Conservation (phyloP, 768 basidiomycete genomes). For the Infundibulicybe gibba region DNA sequence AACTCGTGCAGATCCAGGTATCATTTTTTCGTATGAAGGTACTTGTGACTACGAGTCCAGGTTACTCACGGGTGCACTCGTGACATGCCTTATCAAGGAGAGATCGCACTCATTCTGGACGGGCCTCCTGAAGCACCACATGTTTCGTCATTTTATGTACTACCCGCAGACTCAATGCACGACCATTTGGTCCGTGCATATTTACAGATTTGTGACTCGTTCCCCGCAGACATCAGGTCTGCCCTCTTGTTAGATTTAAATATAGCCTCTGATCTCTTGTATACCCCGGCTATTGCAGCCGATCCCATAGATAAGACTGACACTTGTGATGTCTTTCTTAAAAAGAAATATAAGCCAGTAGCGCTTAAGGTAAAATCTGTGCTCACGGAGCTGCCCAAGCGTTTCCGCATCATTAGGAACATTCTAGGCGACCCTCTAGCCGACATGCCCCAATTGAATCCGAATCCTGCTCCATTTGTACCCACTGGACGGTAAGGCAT, state of each 20-base stretch:
- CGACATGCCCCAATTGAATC: conserved; percentile 13
- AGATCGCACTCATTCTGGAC: no score
- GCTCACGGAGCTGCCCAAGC: conserved; percentile 12
- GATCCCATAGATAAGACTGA: no score
- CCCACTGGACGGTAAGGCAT: no score
- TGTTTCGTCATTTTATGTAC: no score
- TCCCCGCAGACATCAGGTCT: no score
- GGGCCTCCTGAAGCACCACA: no score
- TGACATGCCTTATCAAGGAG: conserved; percentile 8
- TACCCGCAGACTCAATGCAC: no score
- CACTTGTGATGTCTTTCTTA: conserved; percentile 1
- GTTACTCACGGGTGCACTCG: conserved; percentile 9
- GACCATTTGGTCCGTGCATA: no score
- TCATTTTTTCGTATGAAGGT: conserved; percentile 1
- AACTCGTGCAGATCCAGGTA: conserved; percentile 6
- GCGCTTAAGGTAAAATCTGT: conserved; percentile 21
- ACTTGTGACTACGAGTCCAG: conserved; percentile 7
- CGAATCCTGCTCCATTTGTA: conserved; percentile 13
- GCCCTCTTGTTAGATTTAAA: no score
- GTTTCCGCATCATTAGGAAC: conserved; percentile 19
- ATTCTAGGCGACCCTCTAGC: conserved; percentile 22
- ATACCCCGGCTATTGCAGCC: no score
- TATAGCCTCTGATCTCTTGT: no score
- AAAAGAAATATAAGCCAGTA: conserved; percentile 27
- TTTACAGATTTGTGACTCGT: no score